These are phyloP conservation scores for Scedosporium minutisporum DNA, from an alignment of 2,329 filamentous ascomycete species.

Conservation along the genomic window DNA sequence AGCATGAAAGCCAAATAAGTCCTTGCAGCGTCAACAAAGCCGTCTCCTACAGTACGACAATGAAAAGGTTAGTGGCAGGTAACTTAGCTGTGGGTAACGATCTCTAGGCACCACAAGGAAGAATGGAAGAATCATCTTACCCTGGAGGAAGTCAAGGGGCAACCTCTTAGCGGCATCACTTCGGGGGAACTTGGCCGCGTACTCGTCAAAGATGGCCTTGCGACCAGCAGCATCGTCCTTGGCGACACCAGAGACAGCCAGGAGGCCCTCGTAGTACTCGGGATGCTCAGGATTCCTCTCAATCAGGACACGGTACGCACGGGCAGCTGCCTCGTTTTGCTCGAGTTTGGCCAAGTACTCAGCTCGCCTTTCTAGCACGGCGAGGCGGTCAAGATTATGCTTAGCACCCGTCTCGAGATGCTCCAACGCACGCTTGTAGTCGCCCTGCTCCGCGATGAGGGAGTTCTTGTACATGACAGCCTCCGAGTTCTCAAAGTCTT, in stretches of 20 bases:
- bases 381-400: conserved; percentile 71
- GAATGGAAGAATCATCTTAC: conserved; percentile 26
- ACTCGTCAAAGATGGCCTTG: conserved; percentile 66
- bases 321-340: conserved; percentile 68
- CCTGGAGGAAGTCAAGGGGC: conserved; percentile 79
- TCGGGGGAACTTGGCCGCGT: conserved; percentile 70
- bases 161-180: conserved; percentile 78
- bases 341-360: conserved; percentile 73
- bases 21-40: conserved; percentile 70
- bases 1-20: conserved; percentile 76
- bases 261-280: conserved; percentile 72
- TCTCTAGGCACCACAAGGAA: background rate
- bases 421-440: conserved; percentile 72
- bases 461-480: conserved; percentile 90
- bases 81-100: background rate
- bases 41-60: conserved; percentile 45
- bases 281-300: conserved; percentile 84
- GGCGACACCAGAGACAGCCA: conserved; percentile 55
- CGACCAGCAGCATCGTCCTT: conserved; percentile 50
- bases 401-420: conserved; percentile 73
- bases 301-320: conserved; percentile 70
- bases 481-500: conserved; percentile 88
- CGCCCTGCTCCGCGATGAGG: conserved; percentile 83
- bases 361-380: conserved; percentile 76
- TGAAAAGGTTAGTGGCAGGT: background rate